Evolutionary conservation across 1,139 yeast species (phyloP), one percentile per base, ranked within the genome.

Genomic region (Taphrina populina): DNA sequence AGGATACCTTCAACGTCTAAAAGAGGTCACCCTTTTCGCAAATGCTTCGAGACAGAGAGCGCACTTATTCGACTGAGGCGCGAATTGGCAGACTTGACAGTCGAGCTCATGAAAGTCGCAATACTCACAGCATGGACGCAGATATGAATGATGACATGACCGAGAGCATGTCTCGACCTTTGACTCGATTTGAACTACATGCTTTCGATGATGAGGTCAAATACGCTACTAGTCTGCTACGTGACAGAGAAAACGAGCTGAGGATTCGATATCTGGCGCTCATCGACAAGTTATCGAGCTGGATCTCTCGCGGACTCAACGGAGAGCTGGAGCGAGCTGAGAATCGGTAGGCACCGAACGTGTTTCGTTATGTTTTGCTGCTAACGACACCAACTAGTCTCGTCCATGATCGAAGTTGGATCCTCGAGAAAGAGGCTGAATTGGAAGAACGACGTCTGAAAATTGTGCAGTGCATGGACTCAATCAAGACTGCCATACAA

Each of bases 401-500:
- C 27, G 21, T 20, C 7, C 19, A 24, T 3, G 47, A 43, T 20
- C 8, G 47, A 11, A 21, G 27, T 7, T 43, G 47, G 35, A 43
- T 43, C 4, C 15, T 43, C 10, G 33, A 26, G 5, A 17, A 29
- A 17, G 37, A 43, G 37, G 37, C 11, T 6, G 13, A 17, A 7
- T n/a, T 43, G 10, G 47, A 43, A n/a, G 47, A 29, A 7, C 37
- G 37, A 7, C 47, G 47, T 17, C 20, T 30, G 35, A 43, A 20
- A 29, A 43, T 43, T 10, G 47, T 43, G n/a, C 35, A 13, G 5
- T 43, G 47, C 27, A 43, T 43, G 37, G 26, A 30, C 19, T 29
- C 37, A 11, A 30, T 43, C 11, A 20, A 29, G 17, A 29, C 26
- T 8, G 47, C 47, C 4, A 30, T 43, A 29, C 47, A 43, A 26